phyloP scores from a whole-genome alignment of 768 basidiomycete species.

The Rhizopogon sp. region DNA sequence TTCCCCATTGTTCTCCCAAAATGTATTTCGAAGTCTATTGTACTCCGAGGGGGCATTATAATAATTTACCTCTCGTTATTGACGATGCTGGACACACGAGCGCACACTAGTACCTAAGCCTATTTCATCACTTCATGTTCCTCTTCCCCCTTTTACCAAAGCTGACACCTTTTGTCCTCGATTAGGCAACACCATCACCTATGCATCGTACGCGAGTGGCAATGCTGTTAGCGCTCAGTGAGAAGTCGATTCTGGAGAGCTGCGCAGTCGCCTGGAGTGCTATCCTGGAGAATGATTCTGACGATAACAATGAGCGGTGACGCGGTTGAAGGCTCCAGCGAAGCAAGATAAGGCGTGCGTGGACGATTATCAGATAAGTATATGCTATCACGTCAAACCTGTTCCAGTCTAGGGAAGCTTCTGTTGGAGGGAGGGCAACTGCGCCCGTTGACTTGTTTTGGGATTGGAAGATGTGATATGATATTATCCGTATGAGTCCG shows the following conservation, averaged over 20 bases:
- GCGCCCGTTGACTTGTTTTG: background rate
- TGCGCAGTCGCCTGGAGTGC: constrained; percentile 42
- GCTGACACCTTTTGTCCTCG: constrained; percentile 7
- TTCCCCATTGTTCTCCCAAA: constrained; percentile 1
- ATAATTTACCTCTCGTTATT: constrained; percentile 6
- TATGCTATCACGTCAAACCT: background rate
- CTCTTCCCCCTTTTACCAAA: background rate
- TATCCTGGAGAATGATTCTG: constrained; percentile 4
- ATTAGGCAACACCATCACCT: constrained; percentile 32
- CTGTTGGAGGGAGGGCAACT: background rate
- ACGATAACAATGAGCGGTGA: background rate
- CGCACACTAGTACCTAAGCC: background rate
- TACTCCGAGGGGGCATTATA: background rate
- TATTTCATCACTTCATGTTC: background rate
- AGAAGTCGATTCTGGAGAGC: constrained; percentile 49
- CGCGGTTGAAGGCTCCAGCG: background rate
- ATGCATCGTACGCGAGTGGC: constrained; percentile 40
- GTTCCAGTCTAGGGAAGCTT: background rate
- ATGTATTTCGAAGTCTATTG: background rate
- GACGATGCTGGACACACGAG: constrained; percentile 22
- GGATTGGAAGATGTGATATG: background rate
- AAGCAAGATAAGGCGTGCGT: constrained; percentile 1
- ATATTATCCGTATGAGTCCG: background rate
- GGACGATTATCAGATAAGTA: background rate
- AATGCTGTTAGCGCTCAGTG: constrained; percentile 41